phyloP scores from a whole-genome alignment of 371 early-diverging fungal genomes.

The Fennellomyces sp. region DNA sequence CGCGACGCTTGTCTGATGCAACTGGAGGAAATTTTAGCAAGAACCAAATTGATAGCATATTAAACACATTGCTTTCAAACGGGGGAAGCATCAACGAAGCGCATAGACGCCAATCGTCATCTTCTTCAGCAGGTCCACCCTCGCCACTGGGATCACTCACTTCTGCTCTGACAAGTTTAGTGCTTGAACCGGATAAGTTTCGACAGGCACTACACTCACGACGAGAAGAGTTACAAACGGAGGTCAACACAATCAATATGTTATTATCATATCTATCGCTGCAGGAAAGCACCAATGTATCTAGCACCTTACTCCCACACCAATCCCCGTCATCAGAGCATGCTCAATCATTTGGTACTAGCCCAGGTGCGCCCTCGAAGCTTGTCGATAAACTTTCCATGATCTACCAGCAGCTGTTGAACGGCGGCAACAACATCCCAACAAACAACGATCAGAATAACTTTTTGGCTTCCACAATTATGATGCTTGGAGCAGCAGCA shows the following conservation, averaged over 20 bases:
- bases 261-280: background rate
- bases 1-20: background rate
- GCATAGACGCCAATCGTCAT: background rate
- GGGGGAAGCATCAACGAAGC: background rate
- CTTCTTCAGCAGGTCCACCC: background rate
- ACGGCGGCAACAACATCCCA: background rate
- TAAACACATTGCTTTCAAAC: background rate
- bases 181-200: conserved; percentile 33
- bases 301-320: background rate
- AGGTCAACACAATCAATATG: conserved; percentile 1
- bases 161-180: conserved; percentile 8
- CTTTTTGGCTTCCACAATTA: background rate
- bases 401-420: background rate
- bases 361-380: background rate
- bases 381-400: background rate
- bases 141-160: background rate
- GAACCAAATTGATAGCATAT: background rate
- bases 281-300: background rate
- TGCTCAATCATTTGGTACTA: too few species aligned
- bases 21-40: background rate
- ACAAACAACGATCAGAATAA: background rate
- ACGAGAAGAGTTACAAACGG: conserved; percentile 26
- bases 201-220: conserved; percentile 21
- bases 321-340: background rate
- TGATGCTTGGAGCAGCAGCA: conserved; percentile 3